Percentiles rank a stretch among this genome's conserved stretches.
Conservation (phyloP, 768 basidiomycete genomes). For the Pulveroboletus sp. region DNA sequence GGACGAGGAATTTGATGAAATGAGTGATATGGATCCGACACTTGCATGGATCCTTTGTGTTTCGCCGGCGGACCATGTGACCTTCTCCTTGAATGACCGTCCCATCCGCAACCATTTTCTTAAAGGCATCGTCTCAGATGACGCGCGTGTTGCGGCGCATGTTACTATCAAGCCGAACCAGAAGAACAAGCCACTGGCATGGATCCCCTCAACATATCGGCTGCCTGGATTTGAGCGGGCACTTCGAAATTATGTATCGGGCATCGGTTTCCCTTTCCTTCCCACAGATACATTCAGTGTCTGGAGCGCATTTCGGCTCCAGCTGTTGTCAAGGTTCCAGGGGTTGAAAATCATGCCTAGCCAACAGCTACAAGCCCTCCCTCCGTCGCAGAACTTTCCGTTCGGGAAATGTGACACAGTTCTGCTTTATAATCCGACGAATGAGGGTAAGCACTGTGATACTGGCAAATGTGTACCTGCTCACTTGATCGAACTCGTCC, state of each 20-base stretch:
- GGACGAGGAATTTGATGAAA: neutral
- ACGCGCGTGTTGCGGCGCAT: neutral
- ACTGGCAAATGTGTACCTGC: neutral
- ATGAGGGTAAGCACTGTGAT: neutral
- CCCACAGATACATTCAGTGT: neutral
- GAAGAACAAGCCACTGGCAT: neutral
- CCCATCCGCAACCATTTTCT: neutral
- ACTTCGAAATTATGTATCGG: neutral
- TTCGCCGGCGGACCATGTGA: neutral
- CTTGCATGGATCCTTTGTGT: neutral
- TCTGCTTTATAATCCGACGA: neutral
- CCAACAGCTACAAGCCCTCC: slow-evolving; percentile 8
- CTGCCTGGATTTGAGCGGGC: neutral
- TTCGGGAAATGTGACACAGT: slow-evolving; percentile 3
- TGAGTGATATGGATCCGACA: neutral
- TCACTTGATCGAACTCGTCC: neutral
- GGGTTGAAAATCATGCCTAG: slow-evolving; percentile 6
- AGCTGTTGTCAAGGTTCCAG: neutral
- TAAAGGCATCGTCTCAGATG: neutral
- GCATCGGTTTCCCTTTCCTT: neutral
- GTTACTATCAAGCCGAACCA: neutral
- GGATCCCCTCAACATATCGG: neutral
- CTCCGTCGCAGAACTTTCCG: neutral
- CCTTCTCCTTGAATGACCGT: neutral
- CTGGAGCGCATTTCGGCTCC: neutral